Conservation (phyloP, 306 rosid genomes). For the Begonia masoniana region DNA sequence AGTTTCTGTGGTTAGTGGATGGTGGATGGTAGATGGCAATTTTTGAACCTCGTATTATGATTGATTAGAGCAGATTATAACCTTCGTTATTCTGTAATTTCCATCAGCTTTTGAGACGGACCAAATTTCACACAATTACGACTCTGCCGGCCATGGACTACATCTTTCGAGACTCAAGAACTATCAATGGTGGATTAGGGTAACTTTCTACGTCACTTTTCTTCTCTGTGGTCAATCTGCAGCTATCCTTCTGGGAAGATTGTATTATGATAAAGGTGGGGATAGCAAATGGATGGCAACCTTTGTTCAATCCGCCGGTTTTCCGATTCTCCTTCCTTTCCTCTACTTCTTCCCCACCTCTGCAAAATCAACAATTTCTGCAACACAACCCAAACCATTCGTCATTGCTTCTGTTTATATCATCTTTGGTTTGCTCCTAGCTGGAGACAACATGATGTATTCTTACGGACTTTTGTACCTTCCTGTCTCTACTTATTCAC, state of each 20-base stretch:
- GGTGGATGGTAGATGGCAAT: too few relatives aligned
- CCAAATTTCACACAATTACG: background rate
- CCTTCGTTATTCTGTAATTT: background rate
- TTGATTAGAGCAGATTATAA: background rate
- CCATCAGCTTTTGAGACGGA: constrained; percentile 17
- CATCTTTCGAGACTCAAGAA: background rate
- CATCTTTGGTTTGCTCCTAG: constrained; percentile 12
- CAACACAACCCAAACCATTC: constrained; percentile 13
- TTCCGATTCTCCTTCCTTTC: constrained; percentile 40
- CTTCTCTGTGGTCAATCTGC: constrained; percentile 38
- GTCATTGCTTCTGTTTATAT: constrained; percentile 5
- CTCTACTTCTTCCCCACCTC: constrained; percentile 13
- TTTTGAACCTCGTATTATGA: too few relatives aligned
- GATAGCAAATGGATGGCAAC: constrained; percentile 63
- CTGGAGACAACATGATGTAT: constrained; percentile 15
- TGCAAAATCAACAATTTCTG: constrained; percentile 1
- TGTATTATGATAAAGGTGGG: constrained; percentile 49
- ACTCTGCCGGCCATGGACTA: background rate
- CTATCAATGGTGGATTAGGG: background rate
- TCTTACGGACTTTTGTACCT: constrained; percentile 29
- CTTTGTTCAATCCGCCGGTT: constrained; percentile 55
- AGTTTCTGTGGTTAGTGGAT: too few relatives aligned
- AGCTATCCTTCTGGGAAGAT: constrained; percentile 37
- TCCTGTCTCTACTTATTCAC: constrained; percentile 35
- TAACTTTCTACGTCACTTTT: constrained; percentile 20